A percentile compares a stretch with the other conserved stretches of the same genome.
phyloP scores from a whole-genome alignment of 2,329 filamentous ascomycete species.

The Anisogramma anomala region DNA sequence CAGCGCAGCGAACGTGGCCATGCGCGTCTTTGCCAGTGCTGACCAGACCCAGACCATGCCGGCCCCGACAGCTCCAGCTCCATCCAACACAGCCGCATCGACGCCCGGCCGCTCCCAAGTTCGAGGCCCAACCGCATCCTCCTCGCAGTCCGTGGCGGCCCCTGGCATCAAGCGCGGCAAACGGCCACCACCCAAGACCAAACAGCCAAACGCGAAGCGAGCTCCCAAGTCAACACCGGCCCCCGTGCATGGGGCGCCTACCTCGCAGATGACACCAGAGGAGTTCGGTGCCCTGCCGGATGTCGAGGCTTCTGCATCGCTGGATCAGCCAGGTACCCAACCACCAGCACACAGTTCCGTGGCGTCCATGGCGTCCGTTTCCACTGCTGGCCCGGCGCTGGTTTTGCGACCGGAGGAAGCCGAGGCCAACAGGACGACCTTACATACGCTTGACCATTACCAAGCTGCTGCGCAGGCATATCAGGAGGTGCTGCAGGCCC shows the following conservation, averaged over 20 bases:
- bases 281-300: background rate
- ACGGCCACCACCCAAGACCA: background rate
- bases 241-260: background rate
- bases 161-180: background rate
- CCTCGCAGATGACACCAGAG: background rate
- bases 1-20: background rate
- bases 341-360: background rate
- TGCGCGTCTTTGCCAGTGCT: background rate
- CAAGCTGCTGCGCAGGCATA: constrained; percentile 5
- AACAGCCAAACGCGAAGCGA: background rate
- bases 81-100: background rate
- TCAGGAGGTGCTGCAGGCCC: constrained; percentile 6
- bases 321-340: background rate
- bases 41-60: background rate
- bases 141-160: background rate
- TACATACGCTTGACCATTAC: constrained; percentile 7
- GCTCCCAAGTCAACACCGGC: background rate
- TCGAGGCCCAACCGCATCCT: background rate
- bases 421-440: constrained; percentile 8
- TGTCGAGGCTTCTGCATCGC: background rate
- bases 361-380: background rate
- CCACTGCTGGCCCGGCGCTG: background rate
- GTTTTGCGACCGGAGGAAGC: constrained; percentile 6
- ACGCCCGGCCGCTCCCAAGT: background rate
- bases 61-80: background rate